Evolutionary conservation across 306 rosid genomes (phyloP), one percentile per base, ranked within the genome.

Genomic region (Adenanthera pavonina): DNA sequence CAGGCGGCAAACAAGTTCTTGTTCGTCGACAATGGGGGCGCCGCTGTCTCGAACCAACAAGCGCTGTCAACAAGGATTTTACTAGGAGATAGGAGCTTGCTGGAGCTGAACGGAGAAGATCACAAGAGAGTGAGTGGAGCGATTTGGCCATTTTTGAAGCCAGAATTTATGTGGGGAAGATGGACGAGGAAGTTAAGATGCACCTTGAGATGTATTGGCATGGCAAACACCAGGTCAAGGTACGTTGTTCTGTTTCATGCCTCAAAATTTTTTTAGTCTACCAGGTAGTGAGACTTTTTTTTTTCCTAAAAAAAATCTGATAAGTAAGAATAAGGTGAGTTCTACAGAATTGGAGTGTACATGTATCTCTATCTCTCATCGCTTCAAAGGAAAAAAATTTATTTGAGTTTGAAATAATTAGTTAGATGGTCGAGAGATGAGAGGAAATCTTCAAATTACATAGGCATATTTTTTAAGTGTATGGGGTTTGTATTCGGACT

Each of bases 171-270:
- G 88, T 91, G 20, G 88, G 89, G 2, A 91, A 85, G 61, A 89
- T 89, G 85, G 98, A 94, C 41, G 85, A 73, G 35, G 93, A 90
- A 86, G 81, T 91, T 53, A 87, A 74, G 79, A 62, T 20, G 30
- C 96, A 92, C 80, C 80, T 94, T 87, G 78, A 85, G 80, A 88
- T 76, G 87, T 85, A 90, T 81, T 92, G 98, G 97, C 68, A 88
- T n/a, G 92, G 90, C 20, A 85, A 88, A 75, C 86, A 87, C 35
- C 77, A 89, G 60, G 84, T 91, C 53, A 83, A 81, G 72, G 96
- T 90, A 85, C 35, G 86, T 68, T 10, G 10, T 53, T 38, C 41
- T 38, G 41, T 38, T 38, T 3, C 41, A 38, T 38, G 30, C 0
- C 30, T 25, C 30, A 3, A 38, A 38, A 38, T 2, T 38, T 38